A percentile compares a stretch with the other conserved stretches of the same genome.
phyloP scores from a whole-genome alignment of 805 yeast genomes.

The Cyberlindnera mississippiensis region DNA sequence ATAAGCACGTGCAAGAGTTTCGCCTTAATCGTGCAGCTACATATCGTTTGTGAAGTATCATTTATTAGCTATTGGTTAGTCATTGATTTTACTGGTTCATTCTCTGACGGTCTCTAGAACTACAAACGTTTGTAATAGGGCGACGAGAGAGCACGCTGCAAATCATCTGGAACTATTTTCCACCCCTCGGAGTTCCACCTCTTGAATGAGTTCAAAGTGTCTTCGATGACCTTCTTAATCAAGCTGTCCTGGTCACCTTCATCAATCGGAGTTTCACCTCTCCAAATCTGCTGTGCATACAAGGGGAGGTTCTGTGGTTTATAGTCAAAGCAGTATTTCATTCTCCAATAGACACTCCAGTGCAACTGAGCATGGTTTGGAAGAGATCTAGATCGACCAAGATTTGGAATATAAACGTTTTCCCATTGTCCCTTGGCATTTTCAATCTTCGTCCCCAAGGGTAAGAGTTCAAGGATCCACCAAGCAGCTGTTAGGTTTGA shows the following conservation, averaged over 20 bases:
- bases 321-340: conserved; percentile 43
- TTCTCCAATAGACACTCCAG: conserved; percentile 62
- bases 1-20: too few species aligned
- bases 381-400: conserved; percentile 48
- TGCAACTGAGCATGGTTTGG: conserved; percentile 48
- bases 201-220: conserved; percentile 17
- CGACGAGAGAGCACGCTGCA: conserved; percentile 12
- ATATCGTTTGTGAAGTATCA: too few species aligned
- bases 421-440: conserved; percentile 47
- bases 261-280: conserved; percentile 12
- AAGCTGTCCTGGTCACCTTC: conserved; percentile 11
- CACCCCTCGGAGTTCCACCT: conserved; percentile 30
- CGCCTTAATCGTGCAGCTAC: too few species aligned
- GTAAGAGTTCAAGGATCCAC: conserved; percentile 64
- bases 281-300: conserved; percentile 27
- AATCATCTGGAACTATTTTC: conserved; percentile 35
- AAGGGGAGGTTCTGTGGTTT: conserved; percentile 42
- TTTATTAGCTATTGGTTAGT: too few species aligned
- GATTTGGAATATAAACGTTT: conserved; percentile 47
- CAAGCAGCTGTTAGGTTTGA: conserved; percentile 36
- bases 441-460: conserved; percentile 50
- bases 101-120: neutral
- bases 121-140: neutral
- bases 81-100: too few species aligned
- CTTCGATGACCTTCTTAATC: conserved; percentile 9